phyloP scores from a whole-genome alignment of 768 basidiomycete species.

The Multifurca ochricompacta region DNA sequence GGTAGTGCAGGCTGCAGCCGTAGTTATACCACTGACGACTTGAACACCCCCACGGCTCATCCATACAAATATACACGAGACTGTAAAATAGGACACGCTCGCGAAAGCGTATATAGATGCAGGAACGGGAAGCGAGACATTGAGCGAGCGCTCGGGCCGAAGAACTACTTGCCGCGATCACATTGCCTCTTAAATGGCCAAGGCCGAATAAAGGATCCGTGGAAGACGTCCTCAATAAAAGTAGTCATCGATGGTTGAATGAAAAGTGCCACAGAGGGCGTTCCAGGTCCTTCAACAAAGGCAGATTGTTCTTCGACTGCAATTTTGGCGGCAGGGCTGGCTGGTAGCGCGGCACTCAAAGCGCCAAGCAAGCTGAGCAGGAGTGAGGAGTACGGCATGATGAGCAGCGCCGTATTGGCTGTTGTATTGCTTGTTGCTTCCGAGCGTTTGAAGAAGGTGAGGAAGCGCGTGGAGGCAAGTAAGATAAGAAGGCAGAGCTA shows the following conservation, averaged over 20 bases:
- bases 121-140: background rate
- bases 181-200: background rate
- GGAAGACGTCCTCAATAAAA: background rate
- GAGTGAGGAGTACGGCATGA: slow-evolving; percentile 3
- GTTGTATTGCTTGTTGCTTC: slow-evolving; percentile 1
- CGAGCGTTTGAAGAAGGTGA: background rate
- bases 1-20: background rate
- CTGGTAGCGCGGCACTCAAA: background rate
- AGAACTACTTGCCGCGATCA: background rate
- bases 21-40: background rate
- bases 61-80: background rate
- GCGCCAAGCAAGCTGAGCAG: slow-evolving; percentile 12
- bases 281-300: background rate
- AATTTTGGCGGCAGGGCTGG: background rate
- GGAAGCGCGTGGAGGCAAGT: background rate
- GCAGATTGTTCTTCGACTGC: background rate
- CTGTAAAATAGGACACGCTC: background rate
- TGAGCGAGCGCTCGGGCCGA: background rate
- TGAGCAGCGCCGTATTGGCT: background rate
- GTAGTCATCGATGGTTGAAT: background rate
- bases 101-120: background rate
- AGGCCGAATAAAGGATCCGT: background rate
- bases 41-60: background rate
- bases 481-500: background rate
- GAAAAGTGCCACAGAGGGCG: background rate